phyloP scores from a whole-genome alignment of 345 rosid genomes.

The Arabis hirsuta region DNA sequence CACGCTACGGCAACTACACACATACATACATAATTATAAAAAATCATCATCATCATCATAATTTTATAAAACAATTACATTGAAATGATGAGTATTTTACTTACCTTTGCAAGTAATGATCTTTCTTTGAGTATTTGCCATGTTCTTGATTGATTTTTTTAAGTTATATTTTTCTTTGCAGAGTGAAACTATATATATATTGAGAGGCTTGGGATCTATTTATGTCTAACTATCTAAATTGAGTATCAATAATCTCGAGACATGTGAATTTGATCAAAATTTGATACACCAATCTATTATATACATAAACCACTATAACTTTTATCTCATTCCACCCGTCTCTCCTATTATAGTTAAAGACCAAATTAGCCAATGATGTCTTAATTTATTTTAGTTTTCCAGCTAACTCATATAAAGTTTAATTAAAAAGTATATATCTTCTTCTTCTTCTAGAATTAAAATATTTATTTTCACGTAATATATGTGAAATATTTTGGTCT shows the following conservation, averaged over 20 bases:
- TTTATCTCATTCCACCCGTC: not conserved
- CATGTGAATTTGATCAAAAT: slow-evolving; percentile 23
- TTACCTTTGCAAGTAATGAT: slow-evolving; percentile 45
- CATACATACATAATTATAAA: not conserved
- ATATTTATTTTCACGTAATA: not conserved
- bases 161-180: not conserved
- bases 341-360: not conserved
- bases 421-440: not conserved
- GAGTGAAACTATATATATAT: slow-evolving; percentile 17
- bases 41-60: not conserved
- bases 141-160: not conserved
- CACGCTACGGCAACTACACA: slow-evolving; percentile 63
- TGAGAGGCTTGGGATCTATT: not conserved
- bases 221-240: slow-evolving; percentile 21
- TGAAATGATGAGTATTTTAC: slow-evolving; percentile 1
- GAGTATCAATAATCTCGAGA: slow-evolving; percentile 27
- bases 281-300: not conserved
- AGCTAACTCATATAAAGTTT: slow-evolving; percentile 21
- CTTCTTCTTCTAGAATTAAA: not conserved
- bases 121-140: slow-evolving; percentile 39
- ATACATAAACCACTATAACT: not conserved
- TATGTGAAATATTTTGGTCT: not conserved
- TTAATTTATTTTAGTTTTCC: not conserved
- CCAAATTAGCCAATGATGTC: not conserved
- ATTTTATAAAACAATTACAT: slow-evolving; percentile 3